Conservation (phyloP, 805 yeast genomes). For the Debaryomyces prosopidis region DNA sequence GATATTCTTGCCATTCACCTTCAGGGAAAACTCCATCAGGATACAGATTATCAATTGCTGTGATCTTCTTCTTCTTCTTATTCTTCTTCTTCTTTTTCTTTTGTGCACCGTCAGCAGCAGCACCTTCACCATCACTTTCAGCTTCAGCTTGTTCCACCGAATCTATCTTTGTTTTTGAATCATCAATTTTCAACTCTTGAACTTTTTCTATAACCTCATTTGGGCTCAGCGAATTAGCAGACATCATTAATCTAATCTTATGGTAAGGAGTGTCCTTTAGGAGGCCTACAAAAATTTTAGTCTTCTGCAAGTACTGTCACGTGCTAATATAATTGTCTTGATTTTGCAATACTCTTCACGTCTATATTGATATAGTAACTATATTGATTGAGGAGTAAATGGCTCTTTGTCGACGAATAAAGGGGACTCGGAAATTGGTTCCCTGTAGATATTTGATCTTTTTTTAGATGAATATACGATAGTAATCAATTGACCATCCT, state of each 20-base stretch:
- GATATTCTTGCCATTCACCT: constrained; percentile 84
- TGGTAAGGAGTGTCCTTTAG: too few relatives aligned
- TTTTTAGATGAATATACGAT: too few relatives aligned
- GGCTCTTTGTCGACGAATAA: too few relatives aligned
- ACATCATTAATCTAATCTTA: not conserved
- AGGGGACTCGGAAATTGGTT: too few relatives aligned
- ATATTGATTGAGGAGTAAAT: too few relatives aligned
- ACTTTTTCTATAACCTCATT: constrained; percentile 10
- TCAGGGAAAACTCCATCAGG: constrained; percentile 78
- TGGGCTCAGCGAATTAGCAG: not conserved
- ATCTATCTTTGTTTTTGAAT: constrained; percentile 1
- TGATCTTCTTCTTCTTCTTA: constrained; percentile 53
- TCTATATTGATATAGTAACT: too few relatives aligned
- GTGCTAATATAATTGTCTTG: too few relatives aligned
- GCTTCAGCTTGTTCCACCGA: constrained; percentile 3
- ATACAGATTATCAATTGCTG: constrained; percentile 65
- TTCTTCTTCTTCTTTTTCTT: constrained; percentile 46
- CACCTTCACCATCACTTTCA: constrained; percentile 13
- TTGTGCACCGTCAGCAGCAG: constrained; percentile 27
- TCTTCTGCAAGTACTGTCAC: too few relatives aligned
- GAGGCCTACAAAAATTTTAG: too few relatives aligned
- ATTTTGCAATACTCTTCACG: too few relatives aligned
- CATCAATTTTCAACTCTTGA: constrained; percentile 11
- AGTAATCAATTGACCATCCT: too few relatives aligned
- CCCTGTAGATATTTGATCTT: too few relatives aligned